Evolutionary conservation across 108 stramenopile genomes (phyloP), one percentile per base, ranked within the genome.

Genomic region (Skeletonema menzelii): DNA sequence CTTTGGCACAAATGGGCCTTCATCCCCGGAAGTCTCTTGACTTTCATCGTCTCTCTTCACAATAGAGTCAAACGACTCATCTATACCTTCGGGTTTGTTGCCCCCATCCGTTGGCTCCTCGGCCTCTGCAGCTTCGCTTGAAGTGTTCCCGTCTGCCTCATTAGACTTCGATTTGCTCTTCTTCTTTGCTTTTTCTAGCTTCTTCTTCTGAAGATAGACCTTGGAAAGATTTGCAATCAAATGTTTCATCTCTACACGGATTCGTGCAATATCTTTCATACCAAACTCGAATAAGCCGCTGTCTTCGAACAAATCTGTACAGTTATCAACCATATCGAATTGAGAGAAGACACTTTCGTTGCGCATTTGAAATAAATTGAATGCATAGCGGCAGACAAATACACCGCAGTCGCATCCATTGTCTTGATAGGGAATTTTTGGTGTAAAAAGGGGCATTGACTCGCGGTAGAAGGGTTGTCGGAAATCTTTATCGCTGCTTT

Each of bases 331-430:
- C 75, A 80, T 65, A 27, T 69, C 67, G 63, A 93, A 96, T 17
- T 87, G 47, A 8, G 49, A 53, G 22, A 53, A 53, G 49, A n/a
- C n/a, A n/a, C 22, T 10, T 0, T 53, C 24, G 44, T 84, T 35
- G 2, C 91, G 77, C 59, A 89, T 79, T 34, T 76, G 55, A 69
- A 79, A 94, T 11, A 96, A 42, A 30, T 75, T 85, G 59, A 83
- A 88, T 1, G 93, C 91, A 58, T 96, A 96, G 8, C 91, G 84
- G 57, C 91, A 94, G 8, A 94, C 93, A 77, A 94, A 96, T 13
- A 96, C 93, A 4, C 95, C 95, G 69, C 95, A 94, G 82, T 96
- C 95, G 56, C 87, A 94, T 3, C 79, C 65, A 65, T 96, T 96
- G 56, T 88, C 80, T 63, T 96, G 95, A 31, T 79, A 85, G 12